phyloP scores from a whole-genome alignment of 2,329 filamentous ascomycete species.

The Colletotrichum acutatum region DNA sequence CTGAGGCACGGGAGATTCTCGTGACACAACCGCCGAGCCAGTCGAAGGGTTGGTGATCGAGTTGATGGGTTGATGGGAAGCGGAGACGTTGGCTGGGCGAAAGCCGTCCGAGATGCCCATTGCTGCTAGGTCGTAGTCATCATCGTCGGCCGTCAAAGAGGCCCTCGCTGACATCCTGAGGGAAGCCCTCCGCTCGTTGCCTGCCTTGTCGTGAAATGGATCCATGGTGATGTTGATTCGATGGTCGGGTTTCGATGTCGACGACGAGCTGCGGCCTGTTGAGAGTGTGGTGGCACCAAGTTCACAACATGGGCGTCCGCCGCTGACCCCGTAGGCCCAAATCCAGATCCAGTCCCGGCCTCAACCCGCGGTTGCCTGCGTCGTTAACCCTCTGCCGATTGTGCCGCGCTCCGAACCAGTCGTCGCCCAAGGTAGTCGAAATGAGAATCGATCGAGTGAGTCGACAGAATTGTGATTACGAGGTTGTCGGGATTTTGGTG shows the following conservation, averaged over 20 bases:
- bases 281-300: conserved; percentile 2
- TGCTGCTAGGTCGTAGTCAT: conserved; percentile 60
- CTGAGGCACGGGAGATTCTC: conserved; percentile 16
- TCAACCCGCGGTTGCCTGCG: conserved; percentile 12
- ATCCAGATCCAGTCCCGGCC: conserved; percentile 26
- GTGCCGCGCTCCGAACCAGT: conserved; percentile 15
- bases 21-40: conserved; percentile 34
- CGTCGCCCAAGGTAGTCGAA: not conserved
- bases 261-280: conserved; percentile 19
- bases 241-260: conserved; percentile 13
- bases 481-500: not conserved
- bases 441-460: not conserved
- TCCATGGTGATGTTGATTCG: conserved; percentile 49
- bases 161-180: conserved; percentile 53
- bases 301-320: conserved; percentile 31
- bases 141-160: conserved; percentile 46
- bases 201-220: conserved; percentile 49
- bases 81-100: conserved; percentile 48
- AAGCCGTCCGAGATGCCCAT: conserved; percentile 66
- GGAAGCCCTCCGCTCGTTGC: conserved; percentile 55
- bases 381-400: not conserved
- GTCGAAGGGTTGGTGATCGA: conserved; percentile 40
- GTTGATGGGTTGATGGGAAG: conserved; percentile 38
- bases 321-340: conserved; percentile 29
- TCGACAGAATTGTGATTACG: not conserved